A percentile compares a stretch with the other conserved stretches of the same genome.
Conservation (phyloP, 805 yeast genomes). For the Ogataea minuta region DNA sequence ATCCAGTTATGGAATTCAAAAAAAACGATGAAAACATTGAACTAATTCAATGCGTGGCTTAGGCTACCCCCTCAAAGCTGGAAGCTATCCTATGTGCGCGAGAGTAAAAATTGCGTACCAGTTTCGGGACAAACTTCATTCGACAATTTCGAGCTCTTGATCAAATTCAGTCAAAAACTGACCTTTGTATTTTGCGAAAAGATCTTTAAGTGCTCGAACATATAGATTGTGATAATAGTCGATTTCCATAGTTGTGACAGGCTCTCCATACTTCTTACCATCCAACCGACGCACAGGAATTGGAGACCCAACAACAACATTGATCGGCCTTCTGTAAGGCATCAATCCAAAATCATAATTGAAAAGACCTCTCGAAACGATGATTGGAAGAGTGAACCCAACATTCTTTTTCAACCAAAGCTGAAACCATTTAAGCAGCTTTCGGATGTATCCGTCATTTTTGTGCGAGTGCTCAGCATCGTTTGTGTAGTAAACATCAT, state of each 20-base stretch:
- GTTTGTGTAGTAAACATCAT: conserved; percentile 39
- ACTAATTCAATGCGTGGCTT: too few species aligned
- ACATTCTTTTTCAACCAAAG: conserved; percentile 64
- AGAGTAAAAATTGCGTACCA: too few species aligned
- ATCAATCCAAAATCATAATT: conserved; percentile 88
- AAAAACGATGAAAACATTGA: too few species aligned
- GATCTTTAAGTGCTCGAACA: conserved; percentile 55
- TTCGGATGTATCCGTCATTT: conserved; percentile 31
- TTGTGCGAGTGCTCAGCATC: conserved; percentile 11
- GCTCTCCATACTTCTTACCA: conserved; percentile 27
- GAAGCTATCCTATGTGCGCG: too few species aligned
- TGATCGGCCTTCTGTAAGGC: conserved; percentile 79
- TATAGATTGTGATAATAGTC: conserved; percentile 73
- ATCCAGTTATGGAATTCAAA: too few species aligned
- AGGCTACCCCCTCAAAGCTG: too few species aligned
- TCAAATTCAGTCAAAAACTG: conserved; percentile 47
- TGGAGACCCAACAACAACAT: conserved; percentile 73
- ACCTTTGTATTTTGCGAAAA: conserved; percentile 66
- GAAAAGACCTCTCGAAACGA: conserved; percentile 89
- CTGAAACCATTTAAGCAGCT: conserved; percentile 55
- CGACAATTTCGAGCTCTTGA: conserved; percentile 46
- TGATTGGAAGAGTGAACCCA: conserved; percentile 87
- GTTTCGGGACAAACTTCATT: conserved; percentile 23
- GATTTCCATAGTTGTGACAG: conserved; percentile 44
- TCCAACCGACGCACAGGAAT: conserved; percentile 35